Percentiles rank a stretch among this genome's conserved stretches.
Conservation (phyloP, 768 basidiomycete species). For the Agaricus sinodeliciosus region DNA sequence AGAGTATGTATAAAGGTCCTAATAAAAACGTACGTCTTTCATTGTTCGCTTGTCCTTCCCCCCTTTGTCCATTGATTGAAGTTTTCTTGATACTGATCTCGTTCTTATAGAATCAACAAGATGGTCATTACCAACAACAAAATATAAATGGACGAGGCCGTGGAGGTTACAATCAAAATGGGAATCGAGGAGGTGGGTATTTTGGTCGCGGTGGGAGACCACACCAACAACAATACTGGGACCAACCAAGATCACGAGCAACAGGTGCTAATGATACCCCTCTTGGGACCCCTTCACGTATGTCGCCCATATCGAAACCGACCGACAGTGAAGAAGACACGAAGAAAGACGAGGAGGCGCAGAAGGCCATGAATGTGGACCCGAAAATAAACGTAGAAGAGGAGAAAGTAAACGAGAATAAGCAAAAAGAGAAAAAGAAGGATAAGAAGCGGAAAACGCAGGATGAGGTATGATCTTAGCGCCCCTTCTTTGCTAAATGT, state of each 20-base stretch:
- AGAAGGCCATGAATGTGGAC: slow-evolving; percentile 5
- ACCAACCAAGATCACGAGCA: slow-evolving; percentile 19
- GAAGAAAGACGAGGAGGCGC: neutral
- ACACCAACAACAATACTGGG: slow-evolving; percentile 14
- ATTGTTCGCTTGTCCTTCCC: neutral
- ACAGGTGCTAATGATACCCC: slow-evolving; percentile 73
- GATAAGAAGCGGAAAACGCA: slow-evolving; percentile 32
- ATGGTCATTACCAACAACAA: neutral
- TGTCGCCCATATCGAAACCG: slow-evolving; percentile 24
- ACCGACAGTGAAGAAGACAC: neutral
- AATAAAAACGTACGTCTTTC: slow-evolving; percentile 47
- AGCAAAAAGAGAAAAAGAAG: slow-evolving; percentile 22
- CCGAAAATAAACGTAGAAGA: slow-evolving; percentile 8
- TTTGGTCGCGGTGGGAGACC: slow-evolving; percentile 4
- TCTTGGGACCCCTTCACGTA: slow-evolving; percentile 51
- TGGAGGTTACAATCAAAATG: neutral
- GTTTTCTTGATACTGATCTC: neutral
- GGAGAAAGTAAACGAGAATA: slow-evolving; percentile 2
- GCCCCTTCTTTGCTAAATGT: neutral
- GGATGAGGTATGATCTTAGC: slow-evolving; percentile 18
- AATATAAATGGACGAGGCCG: neutral
- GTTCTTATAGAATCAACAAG: neutral
- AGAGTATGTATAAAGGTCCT: slow-evolving; percentile 74
- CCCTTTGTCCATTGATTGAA: neutral
- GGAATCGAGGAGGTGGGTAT: slow-evolving; percentile 1